phyloP scores from a whole-genome alignment of 306 rosid genomes.

The Vigna hirtella region DNA sequence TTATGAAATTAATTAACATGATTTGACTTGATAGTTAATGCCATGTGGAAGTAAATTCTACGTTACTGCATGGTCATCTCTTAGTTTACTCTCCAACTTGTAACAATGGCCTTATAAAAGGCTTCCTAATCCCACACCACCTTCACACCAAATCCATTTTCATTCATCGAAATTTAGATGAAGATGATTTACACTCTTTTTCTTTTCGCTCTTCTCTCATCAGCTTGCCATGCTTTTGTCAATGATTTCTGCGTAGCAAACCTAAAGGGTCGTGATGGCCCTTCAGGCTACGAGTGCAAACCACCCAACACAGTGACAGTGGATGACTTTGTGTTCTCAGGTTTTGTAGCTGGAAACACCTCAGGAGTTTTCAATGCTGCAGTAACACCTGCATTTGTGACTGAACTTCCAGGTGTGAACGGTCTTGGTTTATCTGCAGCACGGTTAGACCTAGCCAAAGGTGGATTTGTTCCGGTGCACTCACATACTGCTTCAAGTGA shows the following conservation, averaged over 20 bases:
- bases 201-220: conserved; percentile 11
- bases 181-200: conserved; percentile 3
- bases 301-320: conserved; percentile 46
- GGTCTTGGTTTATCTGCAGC: conserved; percentile 65
- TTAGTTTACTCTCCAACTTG: neutral
- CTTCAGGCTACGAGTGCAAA: conserved; percentile 62
- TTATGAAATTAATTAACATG: neutral
- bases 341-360: conserved; percentile 52
- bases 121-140: neutral
- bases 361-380: conserved; percentile 54
- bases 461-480: conserved; percentile 68
- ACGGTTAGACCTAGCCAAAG: conserved; percentile 56
- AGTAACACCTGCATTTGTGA: conserved; percentile 60
- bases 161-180: neutral
- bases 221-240: conserved; percentile 40
- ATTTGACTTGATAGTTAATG: neutral
- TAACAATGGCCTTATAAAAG: neutral
- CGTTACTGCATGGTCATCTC: neutral
- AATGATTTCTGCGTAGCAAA: conserved; percentile 68
- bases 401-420: conserved; percentile 62
- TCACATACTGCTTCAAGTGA: conserved; percentile 71
- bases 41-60: neutral
- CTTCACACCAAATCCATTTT: neutral
- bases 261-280: conserved; percentile 52
- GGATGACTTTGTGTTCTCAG: conserved; percentile 59